phyloP scores from a whole-genome alignment of 768 basidiomycete genomes.

The Amyloporia xantha region DNA sequence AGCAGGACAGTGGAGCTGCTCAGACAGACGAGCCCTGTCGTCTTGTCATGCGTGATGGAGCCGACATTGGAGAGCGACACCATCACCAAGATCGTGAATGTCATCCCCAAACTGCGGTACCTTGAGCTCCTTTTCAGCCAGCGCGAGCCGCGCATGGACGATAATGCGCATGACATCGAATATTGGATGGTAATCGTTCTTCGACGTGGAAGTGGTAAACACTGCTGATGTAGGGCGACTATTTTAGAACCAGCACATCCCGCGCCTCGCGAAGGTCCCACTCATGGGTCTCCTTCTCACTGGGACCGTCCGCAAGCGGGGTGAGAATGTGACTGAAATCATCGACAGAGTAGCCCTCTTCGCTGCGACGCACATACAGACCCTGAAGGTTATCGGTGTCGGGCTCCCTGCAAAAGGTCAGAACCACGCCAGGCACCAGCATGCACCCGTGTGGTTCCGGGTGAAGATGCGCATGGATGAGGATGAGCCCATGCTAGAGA shows the following conservation, averaged over 20 bases:
- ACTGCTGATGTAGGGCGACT: slow-evolving; percentile 4
- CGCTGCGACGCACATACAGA: slow-evolving; percentile 5
- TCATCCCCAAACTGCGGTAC: slow-evolving; percentile 10
- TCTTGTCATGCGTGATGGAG: slow-evolving; percentile 10
- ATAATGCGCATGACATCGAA: slow-evolving; percentile 3
- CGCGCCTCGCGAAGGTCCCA: slow-evolving; percentile 7
- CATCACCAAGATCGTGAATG: slow-evolving; percentile 10
- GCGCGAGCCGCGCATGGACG: slow-evolving; percentile 3
- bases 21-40: slow-evolving; percentile 12
- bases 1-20: slow-evolving; percentile 11
- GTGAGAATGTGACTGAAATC: slow-evolving; percentile 1
- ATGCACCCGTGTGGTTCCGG: slow-evolving; percentile 7
- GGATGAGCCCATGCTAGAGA: slow-evolving; percentile 8
- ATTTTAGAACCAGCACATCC: slow-evolving; percentile 8
- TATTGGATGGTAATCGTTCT: slow-evolving; percentile 8
- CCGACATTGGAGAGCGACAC: slow-evolving; percentile 1
- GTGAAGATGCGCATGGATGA: slow-evolving; percentile 6
- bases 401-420: slow-evolving; percentile 8
- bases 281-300: slow-evolving; percentile 11
- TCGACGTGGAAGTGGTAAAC: neutral
- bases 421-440: slow-evolving; percentile 5
- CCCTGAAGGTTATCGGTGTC: slow-evolving; percentile 9
- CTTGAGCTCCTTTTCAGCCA: slow-evolving; percentile 10
- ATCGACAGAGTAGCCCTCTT: no score
- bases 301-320: neutral